Evolutionary conservation across 2,329 filamentous ascomycete genomes (phyloP), one percentile per base, ranked within the genome.

Genomic region (Lasiodiplodia gonubiensis): DNA sequence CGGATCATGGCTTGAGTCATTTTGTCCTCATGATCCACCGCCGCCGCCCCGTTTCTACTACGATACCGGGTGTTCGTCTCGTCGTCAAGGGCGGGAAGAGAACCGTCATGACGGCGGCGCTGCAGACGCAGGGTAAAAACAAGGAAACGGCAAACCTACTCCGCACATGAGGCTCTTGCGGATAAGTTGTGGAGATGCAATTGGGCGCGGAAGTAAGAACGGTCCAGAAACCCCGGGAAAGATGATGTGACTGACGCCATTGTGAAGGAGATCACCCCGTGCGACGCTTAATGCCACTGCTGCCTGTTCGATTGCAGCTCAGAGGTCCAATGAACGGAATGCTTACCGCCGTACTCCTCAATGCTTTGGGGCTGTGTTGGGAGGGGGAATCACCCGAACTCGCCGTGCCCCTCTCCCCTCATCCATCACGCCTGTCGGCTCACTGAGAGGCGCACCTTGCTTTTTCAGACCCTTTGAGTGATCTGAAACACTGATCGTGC

Each of bases 201-300:
- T 61, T 51, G 59, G 59, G 16, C 7, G 35, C n/a, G 11, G 27
- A n/a, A 42, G 8, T 16, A 18, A 21, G 42, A 27, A 35, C 39
- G 39, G 39, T 39, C 57, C 25, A 61, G 21, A 33, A 23, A 49
- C 27, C 42, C 59, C 16, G 59, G 27, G 33, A 46, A 61, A 61
- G 59, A 30, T 35, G 59, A 51, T 27, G 35, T 51, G 8, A 35
- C 59, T 51, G 59, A 61, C 59, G 59, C 59, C 59, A 61, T 61
- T 42, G 27, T 51, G 59, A 35, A 61, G 42, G 59, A 49, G 27
- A 49, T 49, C 42, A 30, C 30, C 39, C 12, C 8, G 21, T 8
- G 7, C 11, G 30, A 49, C 42, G 46, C 46, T 46, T n/a, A 5
- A 35, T 51, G 18, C 25, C 42, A 61, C 59, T 61, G 59, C 59